These are phyloP conservation scores for Exidia glandulosa DNA, from an alignment of 768 basidiomycete species.

Conservation along the genomic window DNA sequence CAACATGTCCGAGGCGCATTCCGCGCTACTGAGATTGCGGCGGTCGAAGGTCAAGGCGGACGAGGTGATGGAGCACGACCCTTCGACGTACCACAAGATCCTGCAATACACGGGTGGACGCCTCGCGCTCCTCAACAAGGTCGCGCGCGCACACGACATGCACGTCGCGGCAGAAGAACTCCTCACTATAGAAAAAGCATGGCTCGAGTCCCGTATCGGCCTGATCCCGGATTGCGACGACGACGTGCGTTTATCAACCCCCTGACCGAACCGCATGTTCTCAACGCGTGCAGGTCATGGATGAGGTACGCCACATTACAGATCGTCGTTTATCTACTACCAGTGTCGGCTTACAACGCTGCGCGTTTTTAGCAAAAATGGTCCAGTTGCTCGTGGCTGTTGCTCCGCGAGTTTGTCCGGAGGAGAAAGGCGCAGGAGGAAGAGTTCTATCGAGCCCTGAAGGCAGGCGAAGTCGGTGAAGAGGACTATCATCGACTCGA, in stretches of 20 bases:
- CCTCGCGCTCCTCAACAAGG: constrained; percentile 62
- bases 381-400: constrained; percentile 72
- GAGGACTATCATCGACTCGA: constrained; percentile 34
- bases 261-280: too few relatives aligned
- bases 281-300: constrained; percentile 43
- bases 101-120: constrained; percentile 66
- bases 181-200: constrained; percentile 63
- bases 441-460: constrained; percentile 27
- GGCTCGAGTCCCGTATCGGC: constrained; percentile 70
- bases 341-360: not conserved
- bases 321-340: not conserved
- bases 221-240: constrained; percentile 76
- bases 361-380: constrained; percentile 68
- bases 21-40: constrained; percentile 46
- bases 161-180: constrained; percentile 51
- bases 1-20: constrained; percentile 41
- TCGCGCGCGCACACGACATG: constrained; percentile 52
- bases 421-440: constrained; percentile 39
- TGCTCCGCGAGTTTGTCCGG: constrained; percentile 63
- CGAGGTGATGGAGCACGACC: constrained; percentile 24
- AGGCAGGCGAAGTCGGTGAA: constrained; percentile 23
- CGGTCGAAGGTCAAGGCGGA: constrained; percentile 22
- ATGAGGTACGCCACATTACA: constrained; percentile 46
- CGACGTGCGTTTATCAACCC: constrained; percentile 27
- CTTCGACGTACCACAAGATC: constrained; percentile 19